Evolutionary conservation across 2,329 filamentous ascomycete species (phyloP).

Genomic region (Sordariomycetes sp.): DNA sequence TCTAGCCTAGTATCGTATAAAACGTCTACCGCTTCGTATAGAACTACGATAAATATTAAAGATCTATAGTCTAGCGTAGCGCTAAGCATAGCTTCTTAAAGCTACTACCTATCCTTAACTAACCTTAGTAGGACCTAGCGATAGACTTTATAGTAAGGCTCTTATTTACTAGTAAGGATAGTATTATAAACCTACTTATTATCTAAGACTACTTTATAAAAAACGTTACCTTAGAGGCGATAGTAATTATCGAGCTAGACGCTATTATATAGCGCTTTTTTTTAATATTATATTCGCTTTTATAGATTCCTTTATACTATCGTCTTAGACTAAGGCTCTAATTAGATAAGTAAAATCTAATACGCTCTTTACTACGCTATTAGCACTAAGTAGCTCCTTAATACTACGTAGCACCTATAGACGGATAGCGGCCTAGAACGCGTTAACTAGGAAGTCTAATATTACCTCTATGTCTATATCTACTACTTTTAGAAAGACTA

Average conservation of each 20-base stretch:
- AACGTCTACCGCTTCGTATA: background rate
- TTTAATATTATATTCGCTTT: background rate
- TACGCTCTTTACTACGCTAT: background rate
- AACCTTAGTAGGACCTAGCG: background rate
- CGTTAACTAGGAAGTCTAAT: conserved; percentile 1
- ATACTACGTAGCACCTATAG: conserved; percentile 1
- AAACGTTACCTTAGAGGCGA: background rate
- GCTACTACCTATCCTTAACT: background rate
- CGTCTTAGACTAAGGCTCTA: background rate
- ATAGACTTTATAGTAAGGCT: conserved; percentile 3
- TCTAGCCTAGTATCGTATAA: background rate
- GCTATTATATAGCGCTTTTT: background rate
- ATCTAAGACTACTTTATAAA: background rate
- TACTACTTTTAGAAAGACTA: background rate
- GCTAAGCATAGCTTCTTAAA: background rate
- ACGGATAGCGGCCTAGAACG: background rate
- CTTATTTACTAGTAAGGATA: background rate
- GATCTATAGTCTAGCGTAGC: background rate
- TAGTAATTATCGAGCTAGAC: background rate
- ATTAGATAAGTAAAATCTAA: conserved; percentile 1
- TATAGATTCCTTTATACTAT: background rate
- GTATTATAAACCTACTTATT: too few relatives aligned
- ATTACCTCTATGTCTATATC: background rate
- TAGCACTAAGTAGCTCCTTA: background rate
- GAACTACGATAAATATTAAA: background rate